Conservation (phyloP, 2,329 filamentous ascomycete genomes). For the Hirsutella thompsonii region DNA sequence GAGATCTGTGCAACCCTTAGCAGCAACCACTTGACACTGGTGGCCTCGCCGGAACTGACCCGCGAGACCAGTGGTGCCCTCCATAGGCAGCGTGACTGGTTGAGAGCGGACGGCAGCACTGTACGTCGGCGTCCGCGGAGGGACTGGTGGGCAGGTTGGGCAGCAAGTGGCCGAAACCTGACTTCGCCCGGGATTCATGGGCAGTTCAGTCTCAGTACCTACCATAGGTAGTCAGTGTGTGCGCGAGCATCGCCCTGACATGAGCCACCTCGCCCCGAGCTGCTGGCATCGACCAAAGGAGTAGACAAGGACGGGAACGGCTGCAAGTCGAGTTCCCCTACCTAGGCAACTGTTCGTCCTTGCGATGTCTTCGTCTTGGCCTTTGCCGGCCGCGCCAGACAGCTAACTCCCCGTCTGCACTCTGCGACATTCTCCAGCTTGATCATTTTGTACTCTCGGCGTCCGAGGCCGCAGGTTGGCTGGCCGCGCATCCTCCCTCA, state of each 20-base stretch:
- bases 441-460: no score
- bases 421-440: no score
- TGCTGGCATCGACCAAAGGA: no score
- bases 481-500: background rate
- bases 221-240: slow-evolving; percentile 1
- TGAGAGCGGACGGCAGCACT: background rate
- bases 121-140: background rate
- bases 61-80: slow-evolving; percentile 2
- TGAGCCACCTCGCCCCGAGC: no score
- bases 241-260: background rate
- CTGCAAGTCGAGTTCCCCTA: slow-evolving; percentile 1
- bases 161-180: slow-evolving; percentile 7
- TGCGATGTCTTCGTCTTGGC: background rate
- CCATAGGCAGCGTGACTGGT: background rate
- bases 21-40: background rate
- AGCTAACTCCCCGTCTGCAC: no score
- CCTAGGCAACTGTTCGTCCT: no score
- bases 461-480: background rate
- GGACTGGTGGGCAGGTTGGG: slow-evolving; percentile 6
- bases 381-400: no score
- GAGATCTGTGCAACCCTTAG: slow-evolving; percentile 1
- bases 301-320: no score
- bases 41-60: slow-evolving; percentile 4
- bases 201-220: background rate
- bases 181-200: slow-evolving; percentile 1